A percentile compares a stretch with the other conserved stretches of the same genome.
Evolutionary conservation across 768 basidiomycete species (phyloP).

Genomic region (Rhodotorula babjevae): DNA sequence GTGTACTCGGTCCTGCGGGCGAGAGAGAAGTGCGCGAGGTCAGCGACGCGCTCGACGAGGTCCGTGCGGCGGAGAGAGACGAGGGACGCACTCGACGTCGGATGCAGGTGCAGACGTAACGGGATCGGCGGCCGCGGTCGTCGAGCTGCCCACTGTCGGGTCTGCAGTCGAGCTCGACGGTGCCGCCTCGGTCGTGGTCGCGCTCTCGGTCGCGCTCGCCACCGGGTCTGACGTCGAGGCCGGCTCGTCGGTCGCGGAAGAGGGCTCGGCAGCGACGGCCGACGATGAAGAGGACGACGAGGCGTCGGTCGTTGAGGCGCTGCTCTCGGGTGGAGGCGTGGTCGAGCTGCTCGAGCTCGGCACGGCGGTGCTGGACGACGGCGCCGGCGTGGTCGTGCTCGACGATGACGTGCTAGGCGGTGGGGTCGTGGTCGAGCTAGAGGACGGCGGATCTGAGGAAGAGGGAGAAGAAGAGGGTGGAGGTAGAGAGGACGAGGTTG

Average conservation of each 20-base stretch:
- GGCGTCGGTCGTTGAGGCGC: background rate
- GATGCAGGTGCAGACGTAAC: background rate
- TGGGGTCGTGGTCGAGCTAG: background rate
- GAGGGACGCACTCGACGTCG: background rate
- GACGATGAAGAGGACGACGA: background rate
- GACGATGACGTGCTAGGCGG: background rate
- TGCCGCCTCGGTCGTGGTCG: background rate
- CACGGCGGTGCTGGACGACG: background rate
- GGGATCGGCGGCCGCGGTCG: no score
- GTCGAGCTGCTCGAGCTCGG: background rate
- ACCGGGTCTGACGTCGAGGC: background rate
- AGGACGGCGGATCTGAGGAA: background rate
- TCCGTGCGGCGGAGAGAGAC: no score
- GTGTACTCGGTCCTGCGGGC: background rate
- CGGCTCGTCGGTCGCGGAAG: background rate
- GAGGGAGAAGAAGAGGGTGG: constrained; percentile 1
- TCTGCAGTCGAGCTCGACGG: background rate
- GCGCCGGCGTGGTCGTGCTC: background rate
- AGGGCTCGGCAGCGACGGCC: background rate
- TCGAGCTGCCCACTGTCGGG: background rate
- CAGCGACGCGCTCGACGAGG: background rate
- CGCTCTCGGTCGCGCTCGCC: background rate
- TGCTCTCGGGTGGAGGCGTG: background rate
- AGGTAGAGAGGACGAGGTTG: background rate
- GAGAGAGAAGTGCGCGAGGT: background rate